phyloP scores from a whole-genome alignment of 352 stramenopile species.

The Globisporangium recalcitrans region DNA sequence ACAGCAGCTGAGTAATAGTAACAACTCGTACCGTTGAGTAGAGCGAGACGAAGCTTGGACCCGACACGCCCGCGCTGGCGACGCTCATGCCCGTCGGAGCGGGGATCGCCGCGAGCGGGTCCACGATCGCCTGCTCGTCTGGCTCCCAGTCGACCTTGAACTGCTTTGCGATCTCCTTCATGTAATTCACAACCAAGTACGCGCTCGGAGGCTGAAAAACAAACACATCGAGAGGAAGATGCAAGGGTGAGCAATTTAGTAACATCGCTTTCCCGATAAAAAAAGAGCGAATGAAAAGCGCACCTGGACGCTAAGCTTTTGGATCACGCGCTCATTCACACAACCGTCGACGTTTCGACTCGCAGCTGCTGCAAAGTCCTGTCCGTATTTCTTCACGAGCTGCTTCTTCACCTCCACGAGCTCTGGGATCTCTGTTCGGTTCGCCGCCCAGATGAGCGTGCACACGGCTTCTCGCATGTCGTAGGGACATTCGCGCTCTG shows the following conservation, averaged over 20 bases:
- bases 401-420: slow-evolving; percentile 86
- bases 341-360: slow-evolving; percentile 85
- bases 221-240: neutral
- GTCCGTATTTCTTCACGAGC: slow-evolving; percentile 84
- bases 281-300: neutral
- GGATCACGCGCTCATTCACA: slow-evolving; percentile 90
- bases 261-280: neutral
- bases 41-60: slow-evolving; percentile 71
- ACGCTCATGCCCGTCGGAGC: slow-evolving; percentile 87
- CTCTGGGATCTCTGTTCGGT: slow-evolving; percentile 90
- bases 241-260: neutral
- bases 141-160: slow-evolving; percentile 94
- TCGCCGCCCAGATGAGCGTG: slow-evolving; percentile 92
- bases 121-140: slow-evolving; percentile 60
- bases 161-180: slow-evolving; percentile 95
- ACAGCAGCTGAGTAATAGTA: no score
- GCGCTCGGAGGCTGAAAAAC: slow-evolving; percentile 83
- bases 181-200: slow-evolving; percentile 93
- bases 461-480: slow-evolving; percentile 92
- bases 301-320: slow-evolving; percentile 91
- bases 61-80: slow-evolving; percentile 68
- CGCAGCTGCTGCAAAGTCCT: slow-evolving; percentile 83
- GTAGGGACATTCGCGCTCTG: slow-evolving; percentile 87
- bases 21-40: slow-evolving; percentile 61
- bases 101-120: slow-evolving; percentile 84